Evolutionary conservation across 2,329 filamentous ascomycete genomes (phyloP), one percentile per base, ranked within the genome.

Genomic region (Exophiala viscosa): DNA sequence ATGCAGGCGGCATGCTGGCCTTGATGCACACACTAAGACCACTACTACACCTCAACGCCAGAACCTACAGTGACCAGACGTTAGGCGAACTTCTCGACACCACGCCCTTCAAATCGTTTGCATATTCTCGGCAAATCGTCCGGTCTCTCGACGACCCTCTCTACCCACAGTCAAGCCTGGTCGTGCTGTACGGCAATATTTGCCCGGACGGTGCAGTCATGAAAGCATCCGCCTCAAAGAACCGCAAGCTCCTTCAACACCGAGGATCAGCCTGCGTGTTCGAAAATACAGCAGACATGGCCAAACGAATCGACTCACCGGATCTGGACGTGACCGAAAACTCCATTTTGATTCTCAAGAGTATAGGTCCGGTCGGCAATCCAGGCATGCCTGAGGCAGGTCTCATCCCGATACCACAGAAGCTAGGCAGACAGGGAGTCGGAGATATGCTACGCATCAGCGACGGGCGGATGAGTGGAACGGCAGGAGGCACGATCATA

Each of bases 401-500:
- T 0, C 64, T 78, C 7, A 76, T 79, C 20, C 76, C 76, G 0
- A 75, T 78, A 11, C 76, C 76, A 0, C 67, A 73, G 13, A 80
- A 79, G 52, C 65, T 80, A 2, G 73, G 67, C 5, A 63, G 62
- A 1, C 62, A 70, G 49, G 77, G 77, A 0, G 74, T 80, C 1
- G 70, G 67, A 20, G 77, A 80, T 59, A 80, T 81, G 77, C 61
- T 81, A 23, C 67, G 78, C 1, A 63, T 81, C 3, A 76, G 73
- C 0, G 78, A 82, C 65, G 78, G 78, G 1, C 67, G 78, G 17
- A 81, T 81, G 76, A 76, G 71, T 28, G 78, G 78, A 0, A 81
- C 78, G 3, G 78, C 78, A 2, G 78, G 78, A 0, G 78, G 78
- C 3, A 80, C 77, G 0, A 77, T 81, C 15, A 68, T 78, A 2